These are phyloP conservation scores for Kodamaea anthophila DNA, from an alignment of 1,139 yeast genomes.

Conservation along the genomic window DNA sequence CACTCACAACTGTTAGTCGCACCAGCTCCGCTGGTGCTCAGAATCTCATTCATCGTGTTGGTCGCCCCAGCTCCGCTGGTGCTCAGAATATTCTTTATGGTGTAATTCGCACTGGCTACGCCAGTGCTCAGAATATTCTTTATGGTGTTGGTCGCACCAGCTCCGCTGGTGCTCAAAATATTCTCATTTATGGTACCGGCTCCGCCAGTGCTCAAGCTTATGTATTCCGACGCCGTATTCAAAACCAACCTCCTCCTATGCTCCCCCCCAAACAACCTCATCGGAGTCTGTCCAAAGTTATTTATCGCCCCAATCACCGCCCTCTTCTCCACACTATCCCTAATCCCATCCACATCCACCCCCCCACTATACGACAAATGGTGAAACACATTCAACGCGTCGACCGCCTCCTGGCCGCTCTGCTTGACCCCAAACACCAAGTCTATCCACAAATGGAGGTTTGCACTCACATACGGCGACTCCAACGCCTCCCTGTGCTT, in stretches of 20 bases:
- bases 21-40: no score
- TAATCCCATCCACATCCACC: constrained; percentile 63
- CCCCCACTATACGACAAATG: constrained; percentile 80
- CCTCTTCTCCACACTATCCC: constrained; percentile 64
- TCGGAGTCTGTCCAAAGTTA: constrained; percentile 87
- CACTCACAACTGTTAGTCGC: no score
- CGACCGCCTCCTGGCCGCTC: constrained; percentile 60
- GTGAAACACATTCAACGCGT: constrained; percentile 68
- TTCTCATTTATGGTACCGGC: no score
- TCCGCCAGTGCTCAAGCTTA: no score
- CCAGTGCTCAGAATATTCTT: no score
- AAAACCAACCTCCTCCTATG: constrained; percentile 50
- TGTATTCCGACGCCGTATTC: constrained; percentile 29
- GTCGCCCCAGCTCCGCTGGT: no score
- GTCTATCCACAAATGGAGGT: constrained; percentile 79
- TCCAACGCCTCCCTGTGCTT: constrained; percentile 79
- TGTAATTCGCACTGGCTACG: no score
- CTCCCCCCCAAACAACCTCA: constrained; percentile 57
- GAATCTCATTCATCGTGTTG: no score
- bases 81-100: no score
- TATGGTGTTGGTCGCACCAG: no score
- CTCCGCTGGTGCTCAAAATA: no score
- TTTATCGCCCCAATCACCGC: constrained; percentile 81
- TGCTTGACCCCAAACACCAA: constrained; percentile 76
- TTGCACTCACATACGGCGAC: constrained; percentile 68